A percentile compares a stretch with the other conserved stretches of the same genome.
Evolutionary conservation across 129 eudicot species (phyloP).

Genomic region (Heracleum sosnowskyi): DNA sequence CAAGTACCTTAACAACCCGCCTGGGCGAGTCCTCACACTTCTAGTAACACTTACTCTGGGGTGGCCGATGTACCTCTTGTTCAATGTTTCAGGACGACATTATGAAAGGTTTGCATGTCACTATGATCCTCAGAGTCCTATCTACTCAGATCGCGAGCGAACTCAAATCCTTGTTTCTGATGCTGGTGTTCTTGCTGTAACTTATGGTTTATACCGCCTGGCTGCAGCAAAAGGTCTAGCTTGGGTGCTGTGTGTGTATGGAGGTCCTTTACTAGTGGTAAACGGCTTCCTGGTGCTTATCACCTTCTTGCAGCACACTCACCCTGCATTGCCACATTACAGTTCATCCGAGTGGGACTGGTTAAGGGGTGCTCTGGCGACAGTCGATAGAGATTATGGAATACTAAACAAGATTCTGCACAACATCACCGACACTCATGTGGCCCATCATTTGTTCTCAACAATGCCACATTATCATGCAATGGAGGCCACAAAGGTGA

Average conservation of each 20-base stretch:
- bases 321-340: conserved; percentile 19
- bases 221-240: conserved; percentile 13
- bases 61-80: conserved; percentile 15
- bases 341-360: conserved; percentile 20
- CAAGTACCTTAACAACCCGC: conserved; percentile 18
- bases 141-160: conserved; percentile 16
- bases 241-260: conserved; percentile 19
- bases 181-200: conserved; percentile 15
- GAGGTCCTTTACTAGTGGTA: conserved; percentile 18
- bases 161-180: conserved; percentile 17
- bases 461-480: conserved; percentile 23
- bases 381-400: conserved; percentile 18
- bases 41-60: conserved; percentile 16
- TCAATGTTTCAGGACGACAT: conserved; percentile 17
- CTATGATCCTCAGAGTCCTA: conserved; percentile 19
- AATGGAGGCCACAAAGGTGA: conserved; percentile 17
- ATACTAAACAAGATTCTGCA: conserved; percentile 18
- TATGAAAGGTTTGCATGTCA: conserved; percentile 20
- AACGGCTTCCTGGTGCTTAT: conserved; percentile 18
- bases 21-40: conserved; percentile 16
- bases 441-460: conserved; percentile 20
- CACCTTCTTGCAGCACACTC: conserved; percentile 18
- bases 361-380: conserved; percentile 23
- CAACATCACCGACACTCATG: conserved; percentile 18
- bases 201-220: conserved; percentile 4